Percentiles rank a stretch among this genome's conserved stretches.
These are phyloP conservation scores for Sherardia arvensis DNA, from an alignment of 257 asterid genomes.

Conservation along the genomic window DNA sequence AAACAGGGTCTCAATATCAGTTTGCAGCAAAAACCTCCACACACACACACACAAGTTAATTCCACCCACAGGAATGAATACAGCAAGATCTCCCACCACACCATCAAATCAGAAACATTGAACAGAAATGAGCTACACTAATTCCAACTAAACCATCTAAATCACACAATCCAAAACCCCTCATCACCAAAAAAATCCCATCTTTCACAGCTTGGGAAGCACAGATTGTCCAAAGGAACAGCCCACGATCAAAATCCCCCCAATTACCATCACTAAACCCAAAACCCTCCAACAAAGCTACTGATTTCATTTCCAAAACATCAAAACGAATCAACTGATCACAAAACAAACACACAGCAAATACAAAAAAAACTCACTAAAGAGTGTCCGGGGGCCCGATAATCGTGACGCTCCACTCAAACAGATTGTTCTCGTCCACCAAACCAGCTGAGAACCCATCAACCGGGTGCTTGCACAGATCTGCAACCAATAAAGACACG, in stretches of 20 bases:
- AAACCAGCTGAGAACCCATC: conserved; percentile 98
- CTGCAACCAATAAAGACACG: conserved; percentile 43
- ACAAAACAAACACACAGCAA: conserved; percentile 1
- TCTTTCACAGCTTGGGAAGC: neutral
- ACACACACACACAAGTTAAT: neutral
- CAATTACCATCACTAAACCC: conserved; percentile 7
- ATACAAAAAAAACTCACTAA: conserved; percentile 43
- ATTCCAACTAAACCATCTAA: neutral
- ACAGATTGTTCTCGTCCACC: conserved; percentile 69
- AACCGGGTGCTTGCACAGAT: conserved; percentile 80
- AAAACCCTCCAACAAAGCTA: neutral
- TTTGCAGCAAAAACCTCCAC: neutral
- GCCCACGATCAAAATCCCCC: neutral
- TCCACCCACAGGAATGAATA: neutral
- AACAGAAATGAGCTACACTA: neutral
- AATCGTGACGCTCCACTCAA: conserved; percentile 94
- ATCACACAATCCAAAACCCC: neutral
- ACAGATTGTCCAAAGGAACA: neutral
- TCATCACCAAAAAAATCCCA: neutral
- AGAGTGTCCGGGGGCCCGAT: conserved; percentile 97
- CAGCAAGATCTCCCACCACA: neutral
- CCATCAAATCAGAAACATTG: neutral
- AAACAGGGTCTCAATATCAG: neutral
- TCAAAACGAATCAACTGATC: conserved; percentile 1
- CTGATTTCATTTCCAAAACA: neutral